Evolutionary conservation across 345 rosid species (phyloP).

Genomic region (Citrus maxima): DNA sequence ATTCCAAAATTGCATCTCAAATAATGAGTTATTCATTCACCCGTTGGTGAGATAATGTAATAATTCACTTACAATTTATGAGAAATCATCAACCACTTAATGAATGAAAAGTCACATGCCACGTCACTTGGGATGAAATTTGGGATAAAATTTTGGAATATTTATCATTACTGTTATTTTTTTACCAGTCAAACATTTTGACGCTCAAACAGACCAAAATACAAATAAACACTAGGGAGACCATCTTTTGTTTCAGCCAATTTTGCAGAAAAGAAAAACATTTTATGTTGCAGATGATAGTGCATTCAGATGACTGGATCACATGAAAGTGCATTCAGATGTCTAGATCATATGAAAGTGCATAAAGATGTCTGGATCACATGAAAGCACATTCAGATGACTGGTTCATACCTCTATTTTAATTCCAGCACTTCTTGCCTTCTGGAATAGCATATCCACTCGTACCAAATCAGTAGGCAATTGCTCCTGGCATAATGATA

Average conservation of each 20-base stretch:
- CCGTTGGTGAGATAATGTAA: too few relatives aligned
- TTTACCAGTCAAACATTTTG: neutral
- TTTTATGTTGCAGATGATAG: neutral
- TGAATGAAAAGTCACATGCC: too few relatives aligned
- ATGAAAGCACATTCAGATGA: neutral
- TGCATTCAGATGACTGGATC: neutral
- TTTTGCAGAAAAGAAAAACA: neutral
- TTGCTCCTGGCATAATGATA: slow-evolving; percentile 62
- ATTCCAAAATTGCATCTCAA: too few relatives aligned
- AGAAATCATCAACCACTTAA: too few relatives aligned
- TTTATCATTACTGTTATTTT: neutral
- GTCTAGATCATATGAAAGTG: neutral
- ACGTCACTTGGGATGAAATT: too few relatives aligned
- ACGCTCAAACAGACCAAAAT: neutral
- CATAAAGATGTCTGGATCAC: slow-evolving; percentile 9
- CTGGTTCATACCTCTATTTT: slow-evolving; percentile 55
- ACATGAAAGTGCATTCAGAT: neutral
- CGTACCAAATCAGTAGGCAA: slow-evolving; percentile 78
- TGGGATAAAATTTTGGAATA: too few relatives aligned
- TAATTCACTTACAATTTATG: too few relatives aligned
- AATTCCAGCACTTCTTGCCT: slow-evolving; percentile 71
- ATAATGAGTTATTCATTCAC: too few relatives aligned
- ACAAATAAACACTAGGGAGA: neutral
- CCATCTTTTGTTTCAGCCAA: neutral
- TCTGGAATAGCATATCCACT: slow-evolving; percentile 75